Evolutionary conservation across 2,329 filamentous ascomycete species (phyloP).

Genomic region (Xylaria multiplex): DNA sequence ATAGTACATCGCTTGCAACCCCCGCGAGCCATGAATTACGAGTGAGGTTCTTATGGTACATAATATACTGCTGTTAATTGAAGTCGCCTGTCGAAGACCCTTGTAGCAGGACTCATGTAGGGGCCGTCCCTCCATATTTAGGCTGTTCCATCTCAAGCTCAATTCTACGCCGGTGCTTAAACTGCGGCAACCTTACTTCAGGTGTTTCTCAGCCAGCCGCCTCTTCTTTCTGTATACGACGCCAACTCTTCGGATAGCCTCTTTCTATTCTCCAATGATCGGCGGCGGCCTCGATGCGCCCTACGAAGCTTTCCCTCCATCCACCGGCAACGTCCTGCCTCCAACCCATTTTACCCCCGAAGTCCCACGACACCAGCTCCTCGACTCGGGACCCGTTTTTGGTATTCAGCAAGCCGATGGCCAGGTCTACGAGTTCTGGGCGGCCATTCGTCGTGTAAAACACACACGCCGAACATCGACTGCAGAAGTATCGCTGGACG

Average conservation of each 20-base stretch:
- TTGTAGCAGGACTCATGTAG: neutral
- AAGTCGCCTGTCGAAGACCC: neutral
- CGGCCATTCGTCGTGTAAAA: conserved; percentile 57
- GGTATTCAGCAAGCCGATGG: conserved; percentile 56
- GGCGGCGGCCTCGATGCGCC: conserved; percentile 47
- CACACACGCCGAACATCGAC: conserved; percentile 57
- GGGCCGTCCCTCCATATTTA: neutral
- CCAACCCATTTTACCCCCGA: conserved; percentile 49
- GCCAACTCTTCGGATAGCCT: conserved; percentile 51
- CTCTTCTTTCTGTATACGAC: conserved; percentile 38
- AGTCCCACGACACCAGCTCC: conserved; percentile 54
- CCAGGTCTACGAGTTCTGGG: conserved; percentile 55
- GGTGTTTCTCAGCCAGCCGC: neutral
- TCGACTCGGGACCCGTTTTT: conserved; percentile 59
- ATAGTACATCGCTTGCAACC: neutral
- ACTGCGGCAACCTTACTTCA: conserved; percentile 2
- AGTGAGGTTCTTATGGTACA: neutral
- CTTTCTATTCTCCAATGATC: conserved; percentile 51
- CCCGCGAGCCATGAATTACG: too few species aligned
- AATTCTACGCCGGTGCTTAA: neutral
- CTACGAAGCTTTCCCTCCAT: conserved; percentile 53
- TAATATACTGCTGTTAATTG: neutral
- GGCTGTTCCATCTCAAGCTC: too few species aligned
- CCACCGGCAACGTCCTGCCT: conserved; percentile 52
- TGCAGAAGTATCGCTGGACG: conserved; percentile 61